A percentile compares a stretch with the other conserved stretches of the same genome.
Conservation (phyloP, 2,329 filamentous ascomycete genomes). For the Dactylellina parvicollis region DNA sequence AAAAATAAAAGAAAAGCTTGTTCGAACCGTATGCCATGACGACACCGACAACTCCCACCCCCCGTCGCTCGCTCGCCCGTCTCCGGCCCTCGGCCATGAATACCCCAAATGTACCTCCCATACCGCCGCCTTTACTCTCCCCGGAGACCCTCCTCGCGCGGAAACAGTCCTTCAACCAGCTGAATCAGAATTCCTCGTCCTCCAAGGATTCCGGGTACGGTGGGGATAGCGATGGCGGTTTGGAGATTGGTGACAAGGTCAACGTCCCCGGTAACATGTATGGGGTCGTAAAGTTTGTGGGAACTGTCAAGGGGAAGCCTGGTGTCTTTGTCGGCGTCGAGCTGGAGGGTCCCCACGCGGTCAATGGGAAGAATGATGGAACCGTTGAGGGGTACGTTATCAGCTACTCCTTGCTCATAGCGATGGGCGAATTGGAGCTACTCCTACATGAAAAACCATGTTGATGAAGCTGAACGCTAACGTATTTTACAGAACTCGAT, state of each 20-base stretch:
- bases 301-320: slow-evolving; percentile 85
- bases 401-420: not conserved
- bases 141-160: slow-evolving; percentile 68
- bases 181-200: slow-evolving; percentile 70
- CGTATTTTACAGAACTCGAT: slow-evolving; percentile 69
- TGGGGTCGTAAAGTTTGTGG: slow-evolving; percentile 88
- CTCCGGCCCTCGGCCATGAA: slow-evolving; percentile 59
- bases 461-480: too few relatives aligned
- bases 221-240: slow-evolving; percentile 64
- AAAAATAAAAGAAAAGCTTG: not conserved
- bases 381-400: slow-evolving; percentile 86
- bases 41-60: slow-evolving; percentile 50
- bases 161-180: slow-evolving; percentile 76
- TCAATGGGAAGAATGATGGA: slow-evolving; percentile 91
- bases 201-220: slow-evolving; percentile 63
- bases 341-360: slow-evolving; percentile 80
- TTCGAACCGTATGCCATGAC: slow-evolving; percentile 31
- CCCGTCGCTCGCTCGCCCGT: slow-evolving; percentile 59
- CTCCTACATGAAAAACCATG: too few relatives aligned
- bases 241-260: slow-evolving; percentile 82
- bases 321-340: slow-evolving; percentile 94
- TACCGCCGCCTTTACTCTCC: slow-evolving; percentile 66
- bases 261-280: slow-evolving; percentile 94
- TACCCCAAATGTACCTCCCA: slow-evolving; percentile 63
- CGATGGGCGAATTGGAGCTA: too few relatives aligned